A percentile compares a stretch with the other conserved stretches of the same genome.
These are phyloP conservation scores for Aureobasidium musti DNA, from an alignment of 2,329 filamentous ascomycete species.

Conservation along the genomic window DNA sequence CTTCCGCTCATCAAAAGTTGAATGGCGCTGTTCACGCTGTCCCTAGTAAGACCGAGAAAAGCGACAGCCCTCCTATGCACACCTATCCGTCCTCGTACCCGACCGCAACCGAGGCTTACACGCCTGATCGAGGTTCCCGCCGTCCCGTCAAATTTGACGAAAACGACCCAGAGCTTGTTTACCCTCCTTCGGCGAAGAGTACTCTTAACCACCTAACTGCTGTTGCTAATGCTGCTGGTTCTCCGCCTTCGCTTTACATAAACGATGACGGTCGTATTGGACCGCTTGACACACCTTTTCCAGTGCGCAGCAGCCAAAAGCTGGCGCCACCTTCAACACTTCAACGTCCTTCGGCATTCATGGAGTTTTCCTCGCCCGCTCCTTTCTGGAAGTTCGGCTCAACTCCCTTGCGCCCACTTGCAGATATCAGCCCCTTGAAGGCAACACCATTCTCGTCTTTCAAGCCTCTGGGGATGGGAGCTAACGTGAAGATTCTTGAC, in stretches of 20 bases:
- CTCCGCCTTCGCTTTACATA: conserved; percentile 44
- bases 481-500: conserved; percentile 34
- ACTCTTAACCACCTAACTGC: conserved; percentile 40
- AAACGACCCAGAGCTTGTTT: conserved; percentile 34
- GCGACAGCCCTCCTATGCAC: conserved; percentile 48
- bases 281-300: conserved; percentile 43
- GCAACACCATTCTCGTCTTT: conserved; percentile 40
- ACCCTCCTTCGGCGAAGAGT: conserved; percentile 32
- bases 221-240: conserved; percentile 42
- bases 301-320: conserved; percentile 54
- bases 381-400: conserved; percentile 90
- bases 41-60: conserved; percentile 32
- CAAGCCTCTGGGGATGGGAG: conserved; percentile 33
- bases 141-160: conserved; percentile 39
- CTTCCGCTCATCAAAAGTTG: conserved; percentile 37
- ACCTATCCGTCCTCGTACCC: conserved; percentile 46
- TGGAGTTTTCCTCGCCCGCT: conserved; percentile 81
- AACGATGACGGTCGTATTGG: conserved; percentile 42
- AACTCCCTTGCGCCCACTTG: conserved; percentile 55
- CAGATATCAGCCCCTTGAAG: conserved; percentile 44
- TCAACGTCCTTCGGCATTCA: conserved; percentile 78
- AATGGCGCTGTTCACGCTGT: conserved; percentile 26
- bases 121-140: conserved; percentile 56
- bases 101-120: conserved; percentile 55
- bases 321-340: conserved; percentile 78